Percentiles rank a stretch among this genome's conserved stretches.
Conservation (phyloP, 805 yeast species). For the Saccharomycopsis babjevae region DNA sequence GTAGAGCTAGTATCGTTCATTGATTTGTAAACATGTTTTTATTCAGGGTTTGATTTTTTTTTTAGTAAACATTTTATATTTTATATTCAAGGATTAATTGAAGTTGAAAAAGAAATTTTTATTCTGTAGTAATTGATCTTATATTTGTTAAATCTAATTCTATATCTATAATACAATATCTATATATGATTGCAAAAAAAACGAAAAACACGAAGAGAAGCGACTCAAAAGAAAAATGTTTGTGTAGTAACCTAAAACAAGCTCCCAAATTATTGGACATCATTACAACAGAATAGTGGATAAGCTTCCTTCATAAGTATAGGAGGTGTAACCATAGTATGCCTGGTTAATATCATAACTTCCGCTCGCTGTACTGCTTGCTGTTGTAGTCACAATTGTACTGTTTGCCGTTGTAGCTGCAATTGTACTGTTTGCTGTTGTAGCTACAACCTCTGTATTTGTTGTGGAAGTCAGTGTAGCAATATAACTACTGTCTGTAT, state of each 20-base stretch:
- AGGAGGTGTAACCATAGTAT: neutral
- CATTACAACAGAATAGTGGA: neutral
- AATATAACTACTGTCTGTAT: neutral
- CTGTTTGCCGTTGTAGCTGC: neutral
- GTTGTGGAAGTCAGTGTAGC: neutral
- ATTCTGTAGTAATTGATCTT: no score
- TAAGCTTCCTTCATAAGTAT: neutral
- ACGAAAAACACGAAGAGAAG: neutral
- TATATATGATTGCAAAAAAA: no score
- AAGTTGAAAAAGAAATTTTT: no score
- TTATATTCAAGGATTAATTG: no score
- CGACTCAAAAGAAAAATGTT: neutral
- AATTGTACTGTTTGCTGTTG: neutral
- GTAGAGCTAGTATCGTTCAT: slow-evolving; percentile 34
- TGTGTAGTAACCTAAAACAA: no score
- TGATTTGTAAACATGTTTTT: no score
- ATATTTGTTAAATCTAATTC: no score
- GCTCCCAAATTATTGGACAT: neutral
- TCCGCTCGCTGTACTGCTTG: neutral
- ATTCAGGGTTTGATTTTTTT: neutral
- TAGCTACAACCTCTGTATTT: neutral
- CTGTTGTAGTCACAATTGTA: neutral
- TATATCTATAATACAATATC: no score
- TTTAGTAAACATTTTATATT: neutral
- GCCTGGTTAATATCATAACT: neutral